phyloP scores from a whole-genome alignment of 208 protist genomes.

The Trypanosoma mega region DNA sequence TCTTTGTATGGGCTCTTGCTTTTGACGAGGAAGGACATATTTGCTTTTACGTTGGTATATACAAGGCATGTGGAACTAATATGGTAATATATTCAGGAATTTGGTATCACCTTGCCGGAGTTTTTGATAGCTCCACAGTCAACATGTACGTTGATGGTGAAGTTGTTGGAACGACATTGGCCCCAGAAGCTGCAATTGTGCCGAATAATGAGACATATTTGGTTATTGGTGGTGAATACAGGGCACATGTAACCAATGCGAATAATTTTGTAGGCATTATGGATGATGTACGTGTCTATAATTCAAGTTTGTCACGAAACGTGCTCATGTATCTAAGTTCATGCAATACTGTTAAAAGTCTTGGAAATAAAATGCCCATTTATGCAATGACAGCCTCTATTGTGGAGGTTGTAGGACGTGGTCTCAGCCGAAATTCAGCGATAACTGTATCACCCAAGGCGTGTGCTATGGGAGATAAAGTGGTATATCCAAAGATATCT shows the following conservation, averaged over 20 bases:
- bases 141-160: slow-evolving; percentile 3
- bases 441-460: neutral
- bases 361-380: neutral
- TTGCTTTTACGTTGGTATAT: slow-evolving; percentile 2
- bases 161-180: neutral
- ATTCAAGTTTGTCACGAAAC: neutral
- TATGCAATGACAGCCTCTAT: neutral
- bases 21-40: neutral
- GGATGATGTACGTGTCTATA: slow-evolving; percentile 8
- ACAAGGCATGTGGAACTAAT: neutral
- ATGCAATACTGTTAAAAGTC: neutral
- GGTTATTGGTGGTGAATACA: slow-evolving; percentile 8
- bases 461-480: neutral
- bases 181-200: neutral
- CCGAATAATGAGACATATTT: slow-evolving; percentile 4
- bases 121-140: slow-evolving; percentile 1
- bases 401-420: neutral
- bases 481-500: neutral
- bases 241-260: neutral
- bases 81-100: neutral
- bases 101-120: slow-evolving; percentile 5
- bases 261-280: slow-evolving; percentile 10
- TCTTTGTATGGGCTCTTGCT: slow-evolving; percentile 8
- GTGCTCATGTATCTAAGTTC: slow-evolving; percentile 1
- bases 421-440: neutral